Evolutionary conservation across 139 green algal species (phyloP).

Genomic region (Chlamydomonas asymmetrica): DNA sequence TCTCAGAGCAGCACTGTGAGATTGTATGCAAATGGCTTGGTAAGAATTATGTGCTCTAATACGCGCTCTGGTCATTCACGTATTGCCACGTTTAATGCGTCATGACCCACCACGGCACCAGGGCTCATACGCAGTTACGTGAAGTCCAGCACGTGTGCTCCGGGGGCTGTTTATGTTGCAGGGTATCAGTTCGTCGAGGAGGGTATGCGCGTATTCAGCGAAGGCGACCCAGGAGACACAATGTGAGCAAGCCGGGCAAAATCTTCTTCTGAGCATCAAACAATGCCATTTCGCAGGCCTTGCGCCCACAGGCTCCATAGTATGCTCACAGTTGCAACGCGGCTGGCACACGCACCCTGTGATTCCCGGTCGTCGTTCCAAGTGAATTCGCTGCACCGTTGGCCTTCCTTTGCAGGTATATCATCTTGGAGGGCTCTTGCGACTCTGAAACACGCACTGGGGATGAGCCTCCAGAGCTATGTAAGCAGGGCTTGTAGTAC

Average conservation of each 20-base stretch:
- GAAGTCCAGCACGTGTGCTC: too few species aligned
- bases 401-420: slow-evolving; percentile 9
- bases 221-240: slow-evolving; percentile 8
- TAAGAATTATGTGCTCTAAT: neutral
- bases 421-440: slow-evolving; percentile 9
- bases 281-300: neutral
- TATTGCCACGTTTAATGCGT: neutral
- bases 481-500: neutral
- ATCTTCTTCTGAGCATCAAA: neutral
- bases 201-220: neutral
- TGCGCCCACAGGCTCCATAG: neutral
- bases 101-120: neutral
- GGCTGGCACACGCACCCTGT: too few species aligned
- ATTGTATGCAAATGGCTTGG: slow-evolving; percentile 8
- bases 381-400: neutral
- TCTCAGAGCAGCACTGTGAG: neutral
- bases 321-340: too few species aligned
- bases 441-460: neutral
- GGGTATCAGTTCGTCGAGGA: slow-evolving; percentile 2
- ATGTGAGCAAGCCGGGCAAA: neutral
- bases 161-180: neutral
- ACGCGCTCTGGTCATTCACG: neutral
- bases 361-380: neutral
- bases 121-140: neutral
- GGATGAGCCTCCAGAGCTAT: neutral